A percentile compares a stretch with the other conserved stretches of the same genome.
These are phyloP conservation scores for Fusarium poae DNA, from an alignment of 2,329 filamentous ascomycete genomes.

Conservation along the genomic window DNA sequence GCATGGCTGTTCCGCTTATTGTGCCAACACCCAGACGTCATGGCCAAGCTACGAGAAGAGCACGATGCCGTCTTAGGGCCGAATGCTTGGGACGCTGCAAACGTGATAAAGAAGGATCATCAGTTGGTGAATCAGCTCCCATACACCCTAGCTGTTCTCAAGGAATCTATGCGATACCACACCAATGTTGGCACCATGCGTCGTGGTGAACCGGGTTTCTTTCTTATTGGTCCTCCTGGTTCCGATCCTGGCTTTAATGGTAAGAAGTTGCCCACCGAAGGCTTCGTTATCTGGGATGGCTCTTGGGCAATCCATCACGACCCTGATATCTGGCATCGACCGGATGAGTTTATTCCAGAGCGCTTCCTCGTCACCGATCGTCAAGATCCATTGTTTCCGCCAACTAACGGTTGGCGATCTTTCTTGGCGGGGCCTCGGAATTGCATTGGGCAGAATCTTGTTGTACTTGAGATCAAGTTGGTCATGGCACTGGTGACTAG, in stretches of 20 bases:
- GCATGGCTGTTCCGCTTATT: constrained; percentile 53
- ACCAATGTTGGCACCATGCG: constrained; percentile 40
- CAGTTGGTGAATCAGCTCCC: constrained; percentile 52
- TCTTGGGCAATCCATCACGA: constrained; percentile 32
- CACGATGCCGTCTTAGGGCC: constrained; percentile 53
- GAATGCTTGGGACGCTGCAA: constrained; percentile 43
- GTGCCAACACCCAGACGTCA: constrained; percentile 48
- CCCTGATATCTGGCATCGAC: constrained; percentile 33
- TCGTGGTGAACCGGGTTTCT: constrained; percentile 43
- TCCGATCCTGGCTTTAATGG: constrained; percentile 32
- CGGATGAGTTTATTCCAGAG: constrained; percentile 33
- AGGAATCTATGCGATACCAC: constrained; percentile 54
- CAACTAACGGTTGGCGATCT: constrained; percentile 61
- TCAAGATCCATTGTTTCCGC: constrained; percentile 27
- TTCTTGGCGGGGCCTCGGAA: constrained; percentile 67
- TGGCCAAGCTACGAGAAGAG: constrained; percentile 53
- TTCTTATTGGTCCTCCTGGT: constrained; percentile 44
- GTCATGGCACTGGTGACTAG: constrained; percentile 24
- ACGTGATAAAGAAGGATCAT: constrained; percentile 31
- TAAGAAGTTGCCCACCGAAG: constrained; percentile 50
- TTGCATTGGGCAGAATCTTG: constrained; percentile 69
- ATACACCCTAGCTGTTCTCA: constrained; percentile 56
- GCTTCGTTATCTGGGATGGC: constrained; percentile 36
- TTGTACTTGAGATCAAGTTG: constrained; percentile 56
- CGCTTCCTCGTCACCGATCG: constrained; percentile 40